phyloP scores from a whole-genome alignment of 2,329 filamentous ascomycete species.

The Emmonsia crescens region DNA sequence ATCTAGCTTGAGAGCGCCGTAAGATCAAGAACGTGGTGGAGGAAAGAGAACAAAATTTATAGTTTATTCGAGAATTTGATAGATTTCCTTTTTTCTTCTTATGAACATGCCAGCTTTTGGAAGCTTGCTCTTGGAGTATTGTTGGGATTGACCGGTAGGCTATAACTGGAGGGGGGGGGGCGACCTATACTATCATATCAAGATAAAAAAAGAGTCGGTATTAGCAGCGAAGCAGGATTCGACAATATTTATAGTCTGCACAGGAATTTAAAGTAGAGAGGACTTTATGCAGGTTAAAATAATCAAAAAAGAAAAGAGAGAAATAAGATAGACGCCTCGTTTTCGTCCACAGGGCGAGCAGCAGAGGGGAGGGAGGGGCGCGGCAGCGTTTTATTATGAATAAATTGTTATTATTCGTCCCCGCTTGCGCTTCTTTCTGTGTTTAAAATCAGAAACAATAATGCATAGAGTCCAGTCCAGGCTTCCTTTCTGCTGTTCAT shows the following conservation, averaged over 20 bases:
- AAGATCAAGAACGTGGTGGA: neutral
- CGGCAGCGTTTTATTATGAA: neutral
- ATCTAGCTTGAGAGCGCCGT: neutral
- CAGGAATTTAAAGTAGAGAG: neutral
- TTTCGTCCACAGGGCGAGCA: neutral
- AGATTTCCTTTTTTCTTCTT: neutral
- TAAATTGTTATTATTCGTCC: neutral
- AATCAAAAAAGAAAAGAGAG: neutral
- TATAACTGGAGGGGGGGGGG: neutral
- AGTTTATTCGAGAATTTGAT: neutral
- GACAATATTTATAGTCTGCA: slow-evolving; percentile 2
- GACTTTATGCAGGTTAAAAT: neutral
- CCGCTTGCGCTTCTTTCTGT: slow-evolving; percentile 3
- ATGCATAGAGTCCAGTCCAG: neutral
- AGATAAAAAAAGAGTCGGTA: neutral
- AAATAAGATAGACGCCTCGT: neutral
- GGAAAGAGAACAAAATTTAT: neutral
- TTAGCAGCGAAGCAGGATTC: neutral
- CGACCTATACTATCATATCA: neutral
- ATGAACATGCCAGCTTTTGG: neutral
- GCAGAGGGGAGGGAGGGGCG: neutral
- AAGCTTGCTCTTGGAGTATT: neutral
- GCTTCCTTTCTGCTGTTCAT: neutral
- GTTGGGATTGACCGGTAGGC: neutral
- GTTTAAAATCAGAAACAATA: neutral